Base-by-base conservation (phyloP, 2,329 filamentous ascomycete genomes). In the Westerdykella aurantiaca region DNA sequence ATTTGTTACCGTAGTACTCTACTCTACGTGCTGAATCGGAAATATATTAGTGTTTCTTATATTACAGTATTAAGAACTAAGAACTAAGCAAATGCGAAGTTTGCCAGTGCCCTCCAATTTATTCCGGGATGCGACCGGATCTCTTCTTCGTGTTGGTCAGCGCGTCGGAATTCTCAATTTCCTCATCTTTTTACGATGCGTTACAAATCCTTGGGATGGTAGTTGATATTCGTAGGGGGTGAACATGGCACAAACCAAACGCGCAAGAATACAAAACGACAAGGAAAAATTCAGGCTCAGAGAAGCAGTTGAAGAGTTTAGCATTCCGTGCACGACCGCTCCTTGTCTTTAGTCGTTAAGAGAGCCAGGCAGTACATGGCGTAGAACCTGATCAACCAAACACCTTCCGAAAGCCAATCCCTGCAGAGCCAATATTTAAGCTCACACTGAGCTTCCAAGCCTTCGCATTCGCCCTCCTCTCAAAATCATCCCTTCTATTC, bases 391-490 rank as follows among this genome's bases (percentile, higher is more conserved):
- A 4, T 29, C 25, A 29, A 29, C 25, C 25, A 12, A 29, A 29
- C 25, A 29, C 25, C 25, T 29, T 29, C 11, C 25, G 25, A 29
- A 29, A 29, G 4, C 25, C 25, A 29, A 29, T 29, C 4, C 25
- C 25, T 12, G 25, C 25, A 12, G 25, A 12, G 4, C 50, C 51
- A 7, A 65, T 45, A 37, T 55, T 63, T 33, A 66, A 37, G 31
- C 58, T 63, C 42, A 65, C 40, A 35, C 57, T 63, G 25, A 66
- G 22, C 34, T 57, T 64, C 12, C 61, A 43, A 0, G 57, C 57
- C 38, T 57, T 60, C 1, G 49, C 48, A 39, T 60, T 50, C 4
- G 53, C 54, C 6, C 50, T 53, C 33, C 33, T 35, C n/a, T 35
- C 33, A 14, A 12, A 63, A 52, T 23, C 59, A 49, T 62, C 53